Evolutionary conservation across 2,329 filamentous ascomycete species (phyloP), one percentile per base, ranked within the genome.

Genomic region (Leptographium lundbergii): DNA sequence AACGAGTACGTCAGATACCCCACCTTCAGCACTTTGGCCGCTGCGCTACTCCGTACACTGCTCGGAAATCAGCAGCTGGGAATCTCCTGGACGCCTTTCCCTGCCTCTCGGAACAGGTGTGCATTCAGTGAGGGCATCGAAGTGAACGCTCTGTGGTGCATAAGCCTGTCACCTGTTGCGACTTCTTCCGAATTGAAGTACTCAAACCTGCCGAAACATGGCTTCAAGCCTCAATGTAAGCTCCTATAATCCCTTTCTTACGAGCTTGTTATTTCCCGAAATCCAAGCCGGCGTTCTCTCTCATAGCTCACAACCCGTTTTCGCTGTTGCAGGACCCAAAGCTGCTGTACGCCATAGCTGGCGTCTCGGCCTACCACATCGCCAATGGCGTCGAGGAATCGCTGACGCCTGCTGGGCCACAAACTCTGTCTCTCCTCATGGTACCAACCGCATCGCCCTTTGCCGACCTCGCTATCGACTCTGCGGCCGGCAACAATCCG

Each of bases 361-460:
- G 90, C 75, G 92, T 99, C 68, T 86, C 86, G 64, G 94, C 92
- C 64, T 96, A 90, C 75, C 90, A 96, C 70, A 84, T 97, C 62
- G 84, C 90, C 71, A 83, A 95, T 80, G 92, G 94, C 72, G 81
- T 86, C 65, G 91, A 97, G 73, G 77, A 86, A 59, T 81, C 83
- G 17, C 84, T 99, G 67, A 97, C 90, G 17, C 85, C 88, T 0
- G 87, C 88, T 2, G 91, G 91, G 2, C 87, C 91, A 22, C 91
- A 96, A 75, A 96, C 91, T 0, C 79, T 99, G 58, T 96, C 92
- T 25, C 79, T 97, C 59, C 75, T 97, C 67, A 97, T 97, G 92
- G 92, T 97, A 22, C 92, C 92, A 7, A 96, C 92, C 3, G 87
- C 87, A 19, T 89, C 89, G 34, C 81, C 86, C 27, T 88, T 83